Base-by-base conservation (phyloP, 345 rosid species). In the Rhodamnia rubescens region DNA sequence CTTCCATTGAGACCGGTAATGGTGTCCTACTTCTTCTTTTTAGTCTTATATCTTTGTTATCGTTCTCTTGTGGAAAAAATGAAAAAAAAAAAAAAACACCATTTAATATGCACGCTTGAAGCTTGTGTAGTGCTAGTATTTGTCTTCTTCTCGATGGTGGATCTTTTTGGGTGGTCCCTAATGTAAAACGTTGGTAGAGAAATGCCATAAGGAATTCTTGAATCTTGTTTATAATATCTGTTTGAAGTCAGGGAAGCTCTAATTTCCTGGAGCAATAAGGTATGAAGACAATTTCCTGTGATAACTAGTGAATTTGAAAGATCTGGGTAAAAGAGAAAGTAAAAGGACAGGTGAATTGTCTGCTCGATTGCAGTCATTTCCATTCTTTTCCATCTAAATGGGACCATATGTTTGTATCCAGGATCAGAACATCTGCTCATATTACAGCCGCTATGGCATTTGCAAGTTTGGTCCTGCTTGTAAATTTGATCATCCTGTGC, bases 381-480 rank as follows among this genome's bases (percentile, higher is more conserved):
- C 24, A 84, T 47, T 59, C 53, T 49, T 42, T 84, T 55, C 55
- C 61, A 16, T 8, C 51, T 84, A 54, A 57, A 84, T 58, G 80
- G 32, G 24, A 55, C 36, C 22, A 24, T 57, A 26, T 6, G 81
- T 47, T 82, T 42, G 80, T 87, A 32, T 89, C 32, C 92, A 95
- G 99, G 99, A 92, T 88, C 96, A 95, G 88, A 88, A 64, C 69
- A 80, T 93, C 82, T 97, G 98, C 90, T 85, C 94, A 13, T 87
- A 97, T 88, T 97, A 97, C 92, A 96, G 93, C 88, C 94, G 98
- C 47, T 96, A 96, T 80, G 99, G 99, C 83, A 93, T 96, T 85
- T 96, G 99, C 94, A 97, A 96, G 90, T 97, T 92, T 26, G 99
- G 99, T 15, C 99, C 98, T 80, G 95, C 98, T 40, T 96, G 99